These are phyloP conservation scores for Pezicula rhizophila DNA, from an alignment of 2,329 filamentous ascomycete genomes.

Conservation along the genomic window DNA sequence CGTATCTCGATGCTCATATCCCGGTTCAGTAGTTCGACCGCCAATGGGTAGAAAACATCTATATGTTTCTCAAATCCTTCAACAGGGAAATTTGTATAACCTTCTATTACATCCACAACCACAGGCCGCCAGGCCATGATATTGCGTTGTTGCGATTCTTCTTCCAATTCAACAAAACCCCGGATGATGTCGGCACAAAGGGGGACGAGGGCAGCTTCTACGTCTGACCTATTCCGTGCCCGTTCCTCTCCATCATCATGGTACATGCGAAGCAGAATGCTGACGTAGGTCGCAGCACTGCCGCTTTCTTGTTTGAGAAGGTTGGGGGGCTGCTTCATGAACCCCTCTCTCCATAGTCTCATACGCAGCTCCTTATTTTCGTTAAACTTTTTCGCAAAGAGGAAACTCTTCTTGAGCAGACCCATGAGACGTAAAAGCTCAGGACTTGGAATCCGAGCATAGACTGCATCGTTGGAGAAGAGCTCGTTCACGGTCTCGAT, in stretches of 20 bases:
- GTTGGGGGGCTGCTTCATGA: conserved; percentile 99
- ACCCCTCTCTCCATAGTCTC: conserved; percentile 91
- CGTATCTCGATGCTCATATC: conserved; percentile 79
- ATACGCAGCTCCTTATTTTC: conserved; percentile 93
- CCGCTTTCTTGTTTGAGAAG: conserved; percentile 95
- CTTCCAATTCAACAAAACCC: conserved; percentile 79
- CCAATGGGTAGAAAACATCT: conserved; percentile 77
- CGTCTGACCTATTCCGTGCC: conserved; percentile 70
- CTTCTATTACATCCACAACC: conserved; percentile 93
- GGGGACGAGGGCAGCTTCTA: conserved; percentile 86
- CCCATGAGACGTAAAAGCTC: conserved; percentile 91
- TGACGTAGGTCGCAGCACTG: conserved; percentile 88
- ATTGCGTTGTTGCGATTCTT: conserved; percentile 94
- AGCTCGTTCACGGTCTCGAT: conserved; percentile 99
- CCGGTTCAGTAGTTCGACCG: conserved; percentile 74
- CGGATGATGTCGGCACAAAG: conserved; percentile 91
- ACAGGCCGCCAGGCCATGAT: conserved; percentile 96
- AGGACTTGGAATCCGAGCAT: conserved; percentile 81
- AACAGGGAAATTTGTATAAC: conserved; percentile 77
- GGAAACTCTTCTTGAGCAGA: conserved; percentile 89
- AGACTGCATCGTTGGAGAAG: conserved; percentile 95
- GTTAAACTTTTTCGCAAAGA: conserved; percentile 97
- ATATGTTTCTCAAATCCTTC: conserved; percentile 77
- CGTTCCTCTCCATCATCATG: conserved; percentile 81
- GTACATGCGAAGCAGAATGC: conserved; percentile 96